Conservation (phyloP, 2,329 filamentous ascomycete genomes). For the Colletotrichum sp. region DNA sequence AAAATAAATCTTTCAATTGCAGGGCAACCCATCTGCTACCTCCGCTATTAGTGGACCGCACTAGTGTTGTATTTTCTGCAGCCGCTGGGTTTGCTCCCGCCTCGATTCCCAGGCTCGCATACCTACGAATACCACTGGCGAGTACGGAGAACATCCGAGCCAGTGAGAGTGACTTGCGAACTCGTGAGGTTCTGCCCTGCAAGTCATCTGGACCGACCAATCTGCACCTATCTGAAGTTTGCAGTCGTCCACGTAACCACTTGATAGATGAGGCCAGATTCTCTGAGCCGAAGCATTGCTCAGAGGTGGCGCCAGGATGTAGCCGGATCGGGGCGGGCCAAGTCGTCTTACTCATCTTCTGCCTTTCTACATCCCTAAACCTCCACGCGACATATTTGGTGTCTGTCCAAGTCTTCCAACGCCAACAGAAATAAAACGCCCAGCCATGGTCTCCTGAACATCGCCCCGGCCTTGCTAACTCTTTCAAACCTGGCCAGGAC, state of each 20-base stretch:
- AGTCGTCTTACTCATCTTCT: not conserved
- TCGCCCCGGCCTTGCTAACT: not conserved
- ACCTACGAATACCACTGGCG: not conserved
- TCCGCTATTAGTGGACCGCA: not conserved
- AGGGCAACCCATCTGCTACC: not conserved
- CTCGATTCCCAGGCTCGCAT: not conserved
- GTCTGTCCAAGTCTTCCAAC: not conserved
- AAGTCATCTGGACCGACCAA: not conserved
- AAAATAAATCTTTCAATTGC: not conserved
- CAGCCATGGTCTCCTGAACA: not conserved
- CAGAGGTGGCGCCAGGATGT: not conserved
- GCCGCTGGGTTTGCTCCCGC: not conserved
- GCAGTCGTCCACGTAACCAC: not conserved
- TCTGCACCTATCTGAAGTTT: not conserved
- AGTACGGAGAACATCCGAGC: not conserved
- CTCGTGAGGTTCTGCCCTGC: not conserved
- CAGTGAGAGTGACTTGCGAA: not conserved
- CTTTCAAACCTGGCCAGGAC: not conserved
- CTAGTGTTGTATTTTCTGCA: not conserved
- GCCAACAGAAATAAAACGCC: not conserved
- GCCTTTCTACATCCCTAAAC: not conserved
- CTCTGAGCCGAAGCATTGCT: not conserved
- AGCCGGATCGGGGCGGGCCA: not conserved
- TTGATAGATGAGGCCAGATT: not conserved
- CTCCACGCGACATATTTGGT: not conserved